These are phyloP conservation scores for Aspergillus ostianus DNA, from an alignment of 495 filamentous ascomycete species.

Conservation along the genomic window DNA sequence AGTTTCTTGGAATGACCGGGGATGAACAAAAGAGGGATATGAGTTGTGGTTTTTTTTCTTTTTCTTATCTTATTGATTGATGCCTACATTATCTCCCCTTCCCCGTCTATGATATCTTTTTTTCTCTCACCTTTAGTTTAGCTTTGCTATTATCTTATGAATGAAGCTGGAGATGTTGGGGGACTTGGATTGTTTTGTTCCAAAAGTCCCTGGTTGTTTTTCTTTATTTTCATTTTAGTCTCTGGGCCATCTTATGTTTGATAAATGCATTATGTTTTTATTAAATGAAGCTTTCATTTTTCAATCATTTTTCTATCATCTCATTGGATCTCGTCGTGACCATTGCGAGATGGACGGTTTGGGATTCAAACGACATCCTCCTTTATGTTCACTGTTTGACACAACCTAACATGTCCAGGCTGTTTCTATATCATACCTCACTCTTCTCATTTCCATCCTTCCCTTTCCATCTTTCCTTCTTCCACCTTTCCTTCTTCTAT, in stretches of 20 bases:
- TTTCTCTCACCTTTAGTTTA: conserved; percentile 5
- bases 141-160: conserved; percentile 9
- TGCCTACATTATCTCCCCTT: conserved; percentile 6
- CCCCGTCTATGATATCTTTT: conserved; percentile 10
- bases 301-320: conserved; percentile 7
- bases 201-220: conserved; percentile 6
- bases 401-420: no score
- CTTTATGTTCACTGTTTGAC: no score
- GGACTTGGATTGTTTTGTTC: conserved; percentile 16
- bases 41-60: conserved; percentile 4
- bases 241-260: conserved; percentile 14
- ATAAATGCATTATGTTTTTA: conserved; percentile 23
- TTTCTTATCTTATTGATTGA: neutral
- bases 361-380: neutral
- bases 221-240: neutral
- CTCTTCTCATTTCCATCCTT: no score
- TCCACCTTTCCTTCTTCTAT: neutral
- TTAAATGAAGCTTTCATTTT: conserved; percentile 15
- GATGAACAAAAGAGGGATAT: neutral
- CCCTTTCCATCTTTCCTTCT: neutral
- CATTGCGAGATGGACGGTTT: neutral
- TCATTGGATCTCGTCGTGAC: neutral
- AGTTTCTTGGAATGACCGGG: neutral
- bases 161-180: conserved; percentile 15
- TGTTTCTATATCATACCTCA: neutral